Evolutionary conservation across 2,329 filamentous ascomycete genomes (phyloP).

Genomic region (Cercospora sesami): DNA sequence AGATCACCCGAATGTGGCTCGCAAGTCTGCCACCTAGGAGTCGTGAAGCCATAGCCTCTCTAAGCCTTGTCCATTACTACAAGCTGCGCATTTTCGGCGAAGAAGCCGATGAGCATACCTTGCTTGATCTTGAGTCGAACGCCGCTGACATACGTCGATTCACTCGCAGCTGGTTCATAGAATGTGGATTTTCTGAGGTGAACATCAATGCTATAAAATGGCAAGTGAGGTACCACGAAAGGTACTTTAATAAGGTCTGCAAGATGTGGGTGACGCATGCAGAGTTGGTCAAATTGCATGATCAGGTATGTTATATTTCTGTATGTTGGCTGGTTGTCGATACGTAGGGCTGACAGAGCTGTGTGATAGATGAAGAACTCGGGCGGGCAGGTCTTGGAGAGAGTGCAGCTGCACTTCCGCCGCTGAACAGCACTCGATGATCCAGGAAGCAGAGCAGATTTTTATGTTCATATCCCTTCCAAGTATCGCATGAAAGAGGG

Average conservation of each 20-base stretch:
- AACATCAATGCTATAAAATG: background rate
- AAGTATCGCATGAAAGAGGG: too few relatives aligned
- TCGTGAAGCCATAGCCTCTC: background rate
- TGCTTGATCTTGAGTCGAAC: too few relatives aligned
- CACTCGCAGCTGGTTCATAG: too few relatives aligned
- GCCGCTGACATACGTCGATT: too few relatives aligned
- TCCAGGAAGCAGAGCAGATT: too few relatives aligned
- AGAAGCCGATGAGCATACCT: too few relatives aligned
- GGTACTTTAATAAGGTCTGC: background rate
- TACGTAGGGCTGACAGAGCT: background rate
- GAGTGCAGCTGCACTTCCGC: too few relatives aligned
- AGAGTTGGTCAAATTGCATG: background rate
- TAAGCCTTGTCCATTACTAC: background rate
- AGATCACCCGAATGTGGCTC: background rate
- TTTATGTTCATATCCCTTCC: too few relatives aligned
- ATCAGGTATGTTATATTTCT: background rate
- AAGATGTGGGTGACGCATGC: background rate
- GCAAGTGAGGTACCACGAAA: background rate
- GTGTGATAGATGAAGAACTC: background rate
- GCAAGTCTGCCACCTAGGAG: background rate
- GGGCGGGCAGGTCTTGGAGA: too few relatives aligned
- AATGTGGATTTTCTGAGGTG: background rate
- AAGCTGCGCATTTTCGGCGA: too few relatives aligned
- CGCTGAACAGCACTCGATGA: too few relatives aligned
- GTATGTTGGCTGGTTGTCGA: background rate